phyloP scores from a whole-genome alignment of 2,329 filamentous ascomycete species.

The Helminthosporium solani region DNA sequence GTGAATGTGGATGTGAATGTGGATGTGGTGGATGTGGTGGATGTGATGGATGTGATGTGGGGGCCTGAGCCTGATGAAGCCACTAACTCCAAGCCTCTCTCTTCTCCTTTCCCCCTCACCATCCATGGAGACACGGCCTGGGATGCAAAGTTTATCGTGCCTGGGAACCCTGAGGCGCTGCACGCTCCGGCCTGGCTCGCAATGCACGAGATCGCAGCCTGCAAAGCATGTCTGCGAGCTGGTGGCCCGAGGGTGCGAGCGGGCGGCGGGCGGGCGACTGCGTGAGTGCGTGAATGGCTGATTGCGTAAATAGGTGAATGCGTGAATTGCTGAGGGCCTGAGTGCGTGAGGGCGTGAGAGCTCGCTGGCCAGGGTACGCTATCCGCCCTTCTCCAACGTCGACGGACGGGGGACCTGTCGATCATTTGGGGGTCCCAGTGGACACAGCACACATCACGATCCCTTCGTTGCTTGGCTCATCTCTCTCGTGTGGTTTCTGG shows the following conservation, averaged over 20 bases:
- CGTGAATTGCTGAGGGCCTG: too few relatives aligned
- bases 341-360: too few relatives aligned
- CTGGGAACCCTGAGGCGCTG: neutral
- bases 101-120: neutral
- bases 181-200: neutral
- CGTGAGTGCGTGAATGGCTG: too few relatives aligned
- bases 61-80: too few relatives aligned
- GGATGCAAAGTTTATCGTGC: neutral
- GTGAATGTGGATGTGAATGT: too few relatives aligned
- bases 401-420: slow-evolving; percentile 14
- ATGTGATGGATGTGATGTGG: too few relatives aligned
- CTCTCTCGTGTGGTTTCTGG: slow-evolving; percentile 4
- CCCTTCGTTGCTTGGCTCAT: slow-evolving; percentile 9
- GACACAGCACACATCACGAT: neutral
- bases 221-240: slow-evolving; percentile 1
- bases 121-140: neutral
- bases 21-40: slow-evolving; percentile 3
- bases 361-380: too few relatives aligned
- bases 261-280: too few relatives aligned
- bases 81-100: neutral
- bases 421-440: slow-evolving; percentile 6
- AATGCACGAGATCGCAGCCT: neutral
- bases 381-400: neutral
- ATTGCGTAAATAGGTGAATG: too few relatives aligned
- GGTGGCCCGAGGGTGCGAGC: slow-evolving; percentile 6